Evolutionary conservation across 768 basidiomycete genomes (phyloP).

Genomic region (Asterophora parasitica): DNA sequence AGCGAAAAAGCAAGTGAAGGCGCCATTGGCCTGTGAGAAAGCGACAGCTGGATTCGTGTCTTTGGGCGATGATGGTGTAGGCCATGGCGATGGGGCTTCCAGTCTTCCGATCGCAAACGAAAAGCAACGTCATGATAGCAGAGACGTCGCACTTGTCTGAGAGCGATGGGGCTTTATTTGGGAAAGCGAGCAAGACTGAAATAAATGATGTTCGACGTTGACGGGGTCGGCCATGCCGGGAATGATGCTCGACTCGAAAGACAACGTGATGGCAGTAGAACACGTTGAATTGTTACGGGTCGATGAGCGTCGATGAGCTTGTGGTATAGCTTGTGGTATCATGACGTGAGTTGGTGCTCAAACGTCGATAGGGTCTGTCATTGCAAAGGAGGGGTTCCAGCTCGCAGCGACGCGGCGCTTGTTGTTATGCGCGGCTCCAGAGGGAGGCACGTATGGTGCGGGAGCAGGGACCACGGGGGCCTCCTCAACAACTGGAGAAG

Average conservation of each 20-base stretch:
- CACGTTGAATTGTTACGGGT: no score
- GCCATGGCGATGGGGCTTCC: constrained; percentile 29
- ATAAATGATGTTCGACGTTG: no score
- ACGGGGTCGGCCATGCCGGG: no score
- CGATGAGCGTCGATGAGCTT: no score
- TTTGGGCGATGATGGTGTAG: constrained; percentile 24
- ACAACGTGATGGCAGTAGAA: no score
- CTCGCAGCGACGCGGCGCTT: constrained; percentile 51
- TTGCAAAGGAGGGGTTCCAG: constrained; percentile 34
- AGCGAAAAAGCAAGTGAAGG: constrained; percentile 8
- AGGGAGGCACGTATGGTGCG: constrained; percentile 45
- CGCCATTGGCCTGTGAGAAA: neutral
- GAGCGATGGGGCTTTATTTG: no score
- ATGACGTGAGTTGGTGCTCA: neutral
- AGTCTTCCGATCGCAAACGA: constrained; percentile 29
- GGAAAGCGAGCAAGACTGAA: no score
- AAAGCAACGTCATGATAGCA: no score
- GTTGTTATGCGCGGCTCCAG: constrained; percentile 46
- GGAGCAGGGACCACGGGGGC: constrained; percentile 18
- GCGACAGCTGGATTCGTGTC: neutral
- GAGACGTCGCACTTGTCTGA: neutral
- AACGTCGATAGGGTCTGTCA: constrained; percentile 24
- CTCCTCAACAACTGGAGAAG: constrained; percentile 12
- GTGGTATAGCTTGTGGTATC: no score
- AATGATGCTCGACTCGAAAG: no score